Evolutionary conservation across 2,329 filamentous ascomycete genomes (phyloP).

Genomic region (Alternaria gaisen): DNA sequence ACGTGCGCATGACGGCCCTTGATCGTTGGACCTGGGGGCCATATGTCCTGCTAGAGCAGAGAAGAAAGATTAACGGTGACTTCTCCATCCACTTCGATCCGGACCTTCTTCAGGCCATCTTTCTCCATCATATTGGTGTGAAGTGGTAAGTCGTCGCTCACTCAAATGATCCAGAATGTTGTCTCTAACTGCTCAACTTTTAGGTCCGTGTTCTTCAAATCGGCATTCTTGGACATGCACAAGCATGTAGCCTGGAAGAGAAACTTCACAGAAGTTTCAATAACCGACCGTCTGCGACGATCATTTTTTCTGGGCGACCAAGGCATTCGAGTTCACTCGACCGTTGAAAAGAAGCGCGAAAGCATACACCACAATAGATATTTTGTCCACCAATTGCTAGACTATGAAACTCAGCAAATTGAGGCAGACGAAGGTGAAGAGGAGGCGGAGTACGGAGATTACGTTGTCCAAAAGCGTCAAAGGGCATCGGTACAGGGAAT

Average conservation of each 20-base stretch:
- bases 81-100: slow-evolving; percentile 44
- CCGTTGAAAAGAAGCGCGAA: slow-evolving; percentile 32
- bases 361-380: slow-evolving; percentile 31
- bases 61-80: slow-evolving; percentile 39
- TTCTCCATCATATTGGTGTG: slow-evolving; percentile 44
- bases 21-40: slow-evolving; percentile 44
- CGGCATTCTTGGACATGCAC: slow-evolving; percentile 30
- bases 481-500: neutral
- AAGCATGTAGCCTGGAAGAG: slow-evolving; percentile 31
- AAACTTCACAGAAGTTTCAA: slow-evolving; percentile 26
- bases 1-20: slow-evolving; percentile 41
- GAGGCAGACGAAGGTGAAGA: slow-evolving; percentile 43
- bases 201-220: slow-evolving; percentile 43
- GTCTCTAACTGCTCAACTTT: neutral
- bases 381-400: slow-evolving; percentile 39
- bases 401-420: slow-evolving; percentile 31
- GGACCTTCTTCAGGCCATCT: slow-evolving; percentile 45
- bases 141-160: slow-evolving; percentile 25
- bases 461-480: slow-evolving; percentile 9
- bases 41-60: slow-evolving; percentile 39
- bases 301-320: slow-evolving; percentile 35
- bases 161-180: neutral
- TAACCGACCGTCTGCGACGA: slow-evolving; percentile 32
- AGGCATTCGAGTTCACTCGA: slow-evolving; percentile 2
- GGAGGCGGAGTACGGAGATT: slow-evolving; percentile 37